Percentiles rank a stretch among this genome's conserved stretches.
Evolutionary conservation across 345 rosid species (phyloP).

Genomic region (Citrus australasica): DNA sequence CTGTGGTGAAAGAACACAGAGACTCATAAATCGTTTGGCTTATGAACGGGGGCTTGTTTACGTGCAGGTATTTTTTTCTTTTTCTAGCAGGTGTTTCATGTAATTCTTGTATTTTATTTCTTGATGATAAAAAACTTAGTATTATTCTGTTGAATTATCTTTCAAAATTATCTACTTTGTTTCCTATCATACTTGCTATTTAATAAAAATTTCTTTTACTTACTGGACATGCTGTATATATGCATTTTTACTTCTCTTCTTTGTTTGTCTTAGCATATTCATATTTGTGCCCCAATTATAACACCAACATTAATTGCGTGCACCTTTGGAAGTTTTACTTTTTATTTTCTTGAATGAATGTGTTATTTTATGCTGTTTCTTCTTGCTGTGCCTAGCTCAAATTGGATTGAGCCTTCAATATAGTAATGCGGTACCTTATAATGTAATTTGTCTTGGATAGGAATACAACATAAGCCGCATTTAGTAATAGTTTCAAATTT

Average conservation of each 20-base stretch:
- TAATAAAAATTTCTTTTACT: neutral
- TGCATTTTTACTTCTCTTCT: neutral
- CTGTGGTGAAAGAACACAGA: conserved; percentile 77
- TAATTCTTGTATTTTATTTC: neutral
- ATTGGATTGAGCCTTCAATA: neutral
- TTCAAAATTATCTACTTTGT: neutral
- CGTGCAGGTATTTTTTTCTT: conserved; percentile 53
- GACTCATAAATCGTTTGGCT: conserved; percentile 78
- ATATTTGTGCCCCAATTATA: neutral
- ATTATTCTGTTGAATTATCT: neutral
- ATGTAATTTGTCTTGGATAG: neutral
- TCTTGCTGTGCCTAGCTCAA: neutral
- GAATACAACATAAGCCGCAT: neutral
- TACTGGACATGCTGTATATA: neutral
- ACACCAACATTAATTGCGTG: neutral
- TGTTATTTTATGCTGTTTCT: neutral
- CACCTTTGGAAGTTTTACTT: neutral
- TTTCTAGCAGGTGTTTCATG: neutral
- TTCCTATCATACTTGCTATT: neutral
- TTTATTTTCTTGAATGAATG: neutral
- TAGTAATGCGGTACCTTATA: neutral
- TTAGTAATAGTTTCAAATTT: neutral
- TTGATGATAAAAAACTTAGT: neutral
- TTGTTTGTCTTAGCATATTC: neutral
- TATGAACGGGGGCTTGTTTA: conserved; percentile 81